Percentiles rank a stretch among this genome's conserved stretches.
Conservation (phyloP, 306 rosid genomes). For the Pyrus pyrifolia region DNA sequence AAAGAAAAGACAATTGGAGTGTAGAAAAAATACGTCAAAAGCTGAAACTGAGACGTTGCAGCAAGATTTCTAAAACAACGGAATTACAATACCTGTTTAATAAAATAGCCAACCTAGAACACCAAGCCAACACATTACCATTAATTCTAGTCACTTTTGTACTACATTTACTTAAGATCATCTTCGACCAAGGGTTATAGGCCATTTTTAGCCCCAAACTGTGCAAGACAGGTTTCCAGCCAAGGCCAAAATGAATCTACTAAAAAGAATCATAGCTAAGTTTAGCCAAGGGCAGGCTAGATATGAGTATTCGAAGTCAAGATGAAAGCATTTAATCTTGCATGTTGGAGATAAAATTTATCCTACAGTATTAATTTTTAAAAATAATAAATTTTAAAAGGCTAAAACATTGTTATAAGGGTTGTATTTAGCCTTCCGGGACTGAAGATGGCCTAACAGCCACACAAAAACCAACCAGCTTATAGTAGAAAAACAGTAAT, state of each 20-base stretch:
- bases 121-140: background rate
- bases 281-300: background rate
- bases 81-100: slow-evolving; percentile 68
- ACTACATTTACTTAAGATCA: background rate
- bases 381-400: too few relatives aligned
- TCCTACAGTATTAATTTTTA: background rate
- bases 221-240: too few relatives aligned
- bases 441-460: background rate
- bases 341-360: background rate
- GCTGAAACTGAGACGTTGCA: background rate
- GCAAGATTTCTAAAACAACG: slow-evolving; percentile 1
- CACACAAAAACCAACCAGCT: background rate
- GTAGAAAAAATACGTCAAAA: background rate
- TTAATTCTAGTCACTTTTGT: too few relatives aligned
- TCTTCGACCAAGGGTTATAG: background rate
- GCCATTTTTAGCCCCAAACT: too few relatives aligned
- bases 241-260: background rate
- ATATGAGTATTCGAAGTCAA: background rate
- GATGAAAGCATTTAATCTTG: background rate
- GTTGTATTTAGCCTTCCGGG: background rate
- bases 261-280: background rate
- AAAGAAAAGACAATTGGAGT: background rate
- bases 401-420: background rate
- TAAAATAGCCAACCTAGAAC: slow-evolving; percentile 24
- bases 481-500: background rate